A percentile compares a stretch with the other conserved stretches of the same genome.
Evolutionary conservation across 2,329 filamentous ascomycete genomes (phyloP).

Genomic region (Fusarium temperatum): DNA sequence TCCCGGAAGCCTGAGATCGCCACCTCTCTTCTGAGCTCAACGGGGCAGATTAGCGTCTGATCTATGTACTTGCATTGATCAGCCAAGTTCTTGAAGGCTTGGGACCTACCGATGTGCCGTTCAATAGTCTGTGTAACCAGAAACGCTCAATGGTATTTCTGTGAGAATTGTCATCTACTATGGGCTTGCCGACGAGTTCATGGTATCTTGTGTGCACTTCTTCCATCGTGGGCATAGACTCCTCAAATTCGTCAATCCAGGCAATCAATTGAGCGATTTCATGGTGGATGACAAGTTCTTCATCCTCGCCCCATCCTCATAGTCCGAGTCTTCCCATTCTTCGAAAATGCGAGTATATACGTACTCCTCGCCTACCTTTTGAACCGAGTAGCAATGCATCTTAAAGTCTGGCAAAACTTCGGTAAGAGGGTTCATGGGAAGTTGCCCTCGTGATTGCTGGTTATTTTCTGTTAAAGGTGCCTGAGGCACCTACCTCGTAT

Average conservation of each 20-base stretch:
- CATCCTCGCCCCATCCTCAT: not conserved
- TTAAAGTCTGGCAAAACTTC: rapidly evolving
- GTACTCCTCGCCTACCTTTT: not conserved
- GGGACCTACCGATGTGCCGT: not conserved
- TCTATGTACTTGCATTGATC: too few species aligned
- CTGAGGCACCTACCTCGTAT: too few species aligned
- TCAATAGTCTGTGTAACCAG: not conserved
- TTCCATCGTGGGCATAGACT: not conserved
- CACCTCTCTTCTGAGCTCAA: not conserved
- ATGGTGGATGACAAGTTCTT: too few species aligned
- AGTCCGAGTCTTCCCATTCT: not conserved
- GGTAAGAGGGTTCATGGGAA: not conserved
- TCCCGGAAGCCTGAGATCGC: not conserved
- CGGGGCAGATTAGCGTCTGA: not conserved
- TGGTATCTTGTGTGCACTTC: not conserved
- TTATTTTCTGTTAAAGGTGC: not conserved
- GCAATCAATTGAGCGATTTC: not conserved
- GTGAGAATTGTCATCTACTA: too few species aligned
- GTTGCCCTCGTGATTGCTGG: not conserved
- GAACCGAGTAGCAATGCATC: not conserved
- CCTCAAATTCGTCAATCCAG: not conserved
- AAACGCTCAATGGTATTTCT: not conserved
- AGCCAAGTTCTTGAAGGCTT: too few species aligned
- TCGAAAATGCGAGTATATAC: not conserved
- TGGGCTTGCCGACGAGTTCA: not conserved